Base-by-base conservation (phyloP, 345 rosid genomes). In the Eucalyptus erythrocorys region DNA sequence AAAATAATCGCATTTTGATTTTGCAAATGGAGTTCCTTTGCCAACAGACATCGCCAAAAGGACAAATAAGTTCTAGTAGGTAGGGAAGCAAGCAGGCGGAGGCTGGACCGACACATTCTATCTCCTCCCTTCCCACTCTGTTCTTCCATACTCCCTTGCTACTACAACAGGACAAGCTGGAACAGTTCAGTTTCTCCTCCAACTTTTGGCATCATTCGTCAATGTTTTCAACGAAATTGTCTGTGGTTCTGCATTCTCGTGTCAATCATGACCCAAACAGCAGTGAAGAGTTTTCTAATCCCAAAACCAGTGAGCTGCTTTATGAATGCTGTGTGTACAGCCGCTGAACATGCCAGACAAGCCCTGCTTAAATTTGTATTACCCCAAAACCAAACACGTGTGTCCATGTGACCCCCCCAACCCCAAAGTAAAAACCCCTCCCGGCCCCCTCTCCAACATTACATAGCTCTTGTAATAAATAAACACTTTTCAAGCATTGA, bases 351-450 rank as follows among this genome's bases (percentile, higher is more conserved):
- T 17, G 86, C 82, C 82, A 76, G 27, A 76, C 47, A 37, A 5
- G 45, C 42, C 43, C 82, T 86, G 88, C 48, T 37, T 30, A 64
- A 10, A 13, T 57, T 47, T 57, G 53, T 88, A 64, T 37, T 48
- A 86, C 8, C 82, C 89, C 89, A 48, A 88, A 82, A n/a, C 61
- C 80, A 85, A 43, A 66, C 89, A 88, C 64, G 89, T 88, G 89
- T 88, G 87, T 61, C 86, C 89, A 88, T 85, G 89, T 88, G 89
- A 88, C 40, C 37, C 22, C 26, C 21, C 32, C 14, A 53, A 50
- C 55, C 57, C 45, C 42, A 45, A 6, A 68, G 80, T 17, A 9
- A 68, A 19, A 19, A 8, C 32, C 48, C 48, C 71, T 87, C 14
- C 27, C 47, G 37, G 45, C 26, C 27, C 82, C 82, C 27, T 24